phyloP scores from a whole-genome alignment of 805 yeast genomes.

The Candida cerambycidarum region DNA sequence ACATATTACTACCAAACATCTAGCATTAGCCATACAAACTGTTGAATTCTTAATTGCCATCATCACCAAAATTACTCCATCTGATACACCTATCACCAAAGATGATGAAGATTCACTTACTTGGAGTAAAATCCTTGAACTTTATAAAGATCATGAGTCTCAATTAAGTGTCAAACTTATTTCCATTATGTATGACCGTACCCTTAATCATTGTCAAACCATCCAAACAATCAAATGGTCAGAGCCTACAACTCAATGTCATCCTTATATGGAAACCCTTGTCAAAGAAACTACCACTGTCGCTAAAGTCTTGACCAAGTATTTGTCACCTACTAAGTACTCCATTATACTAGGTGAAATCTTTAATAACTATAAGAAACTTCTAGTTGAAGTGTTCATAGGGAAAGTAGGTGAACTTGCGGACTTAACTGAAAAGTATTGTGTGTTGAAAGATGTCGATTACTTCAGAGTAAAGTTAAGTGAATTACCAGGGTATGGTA shows the following conservation, averaged over 20 bases:
- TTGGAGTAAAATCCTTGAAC: constrained; percentile 30
- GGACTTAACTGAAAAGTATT: constrained; percentile 54
- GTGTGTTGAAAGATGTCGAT: constrained; percentile 58
- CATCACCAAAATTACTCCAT: constrained; percentile 18
- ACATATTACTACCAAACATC: constrained; percentile 71
- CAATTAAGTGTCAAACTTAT: constrained; percentile 64
- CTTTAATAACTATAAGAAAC: constrained; percentile 57
- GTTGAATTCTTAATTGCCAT: constrained; percentile 47
- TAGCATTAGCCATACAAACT: constrained; percentile 68
- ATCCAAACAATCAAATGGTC: constrained; percentile 53
- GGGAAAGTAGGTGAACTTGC: constrained; percentile 46
- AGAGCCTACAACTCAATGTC: constrained; percentile 48
- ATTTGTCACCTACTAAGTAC: constrained; percentile 52
- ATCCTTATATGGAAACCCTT: constrained; percentile 62
- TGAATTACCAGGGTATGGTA: constrained; percentile 58
- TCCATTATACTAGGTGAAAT: constrained; percentile 47
- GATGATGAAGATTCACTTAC: constrained; percentile 25
- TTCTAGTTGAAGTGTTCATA: constrained; percentile 52
- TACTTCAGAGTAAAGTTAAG: constrained; percentile 62
- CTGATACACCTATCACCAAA: not conserved
- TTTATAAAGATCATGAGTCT: constrained; percentile 58
- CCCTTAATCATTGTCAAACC: constrained; percentile 48
- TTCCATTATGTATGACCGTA: constrained; percentile 69
- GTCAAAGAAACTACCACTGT: constrained; percentile 69
- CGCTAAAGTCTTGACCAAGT: constrained; percentile 56